Conservation (phyloP, 805 yeast genomes). For the Candida tibetensis region DNA sequence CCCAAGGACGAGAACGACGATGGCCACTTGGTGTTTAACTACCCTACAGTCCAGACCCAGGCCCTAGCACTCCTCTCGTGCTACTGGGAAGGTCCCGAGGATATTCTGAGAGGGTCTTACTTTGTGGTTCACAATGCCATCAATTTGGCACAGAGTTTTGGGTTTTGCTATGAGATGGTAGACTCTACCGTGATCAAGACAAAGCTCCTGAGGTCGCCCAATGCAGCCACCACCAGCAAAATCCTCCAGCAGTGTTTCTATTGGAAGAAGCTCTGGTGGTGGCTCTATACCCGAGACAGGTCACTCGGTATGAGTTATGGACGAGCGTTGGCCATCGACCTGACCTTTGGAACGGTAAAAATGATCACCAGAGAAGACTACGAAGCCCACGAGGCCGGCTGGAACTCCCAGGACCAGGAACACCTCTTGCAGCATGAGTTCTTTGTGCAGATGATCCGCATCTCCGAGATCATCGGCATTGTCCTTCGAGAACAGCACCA, state of each 20-base stretch:
- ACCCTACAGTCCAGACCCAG: slow-evolving; percentile 12
- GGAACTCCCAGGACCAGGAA: slow-evolving; percentile 3
- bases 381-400: slow-evolving; percentile 7
- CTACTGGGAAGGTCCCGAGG: slow-evolving; percentile 11
- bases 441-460: slow-evolving; percentile 1
- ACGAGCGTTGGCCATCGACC: slow-evolving; percentile 6
- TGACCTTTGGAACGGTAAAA: slow-evolving; percentile 2
- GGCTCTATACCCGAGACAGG: slow-evolving; percentile 8
- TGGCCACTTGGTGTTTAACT: slow-evolving; percentile 10
- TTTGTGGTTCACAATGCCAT: slow-evolving; percentile 7
- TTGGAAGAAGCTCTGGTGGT: slow-evolving; percentile 14
- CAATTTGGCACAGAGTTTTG: slow-evolving; percentile 5
- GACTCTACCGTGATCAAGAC: not conserved
- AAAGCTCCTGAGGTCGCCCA: not conserved
- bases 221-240: not conserved
- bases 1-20: slow-evolving; percentile 1
- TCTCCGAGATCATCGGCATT: slow-evolving; percentile 9
- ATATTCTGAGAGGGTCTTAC: slow-evolving; percentile 8
- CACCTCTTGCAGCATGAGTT: slow-evolving; percentile 3
- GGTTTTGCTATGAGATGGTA: slow-evolving; percentile 7
- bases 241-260: slow-evolving; percentile 9
- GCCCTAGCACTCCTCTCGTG: slow-evolving; percentile 8
- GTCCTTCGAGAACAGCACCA: slow-evolving; percentile 7
- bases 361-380: slow-evolving; percentile 10
- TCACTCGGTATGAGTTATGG: slow-evolving; percentile 7